phyloP scores from a whole-genome alignment of 495 filamentous ascomycete species.

The Neurospora sp. region DNA sequence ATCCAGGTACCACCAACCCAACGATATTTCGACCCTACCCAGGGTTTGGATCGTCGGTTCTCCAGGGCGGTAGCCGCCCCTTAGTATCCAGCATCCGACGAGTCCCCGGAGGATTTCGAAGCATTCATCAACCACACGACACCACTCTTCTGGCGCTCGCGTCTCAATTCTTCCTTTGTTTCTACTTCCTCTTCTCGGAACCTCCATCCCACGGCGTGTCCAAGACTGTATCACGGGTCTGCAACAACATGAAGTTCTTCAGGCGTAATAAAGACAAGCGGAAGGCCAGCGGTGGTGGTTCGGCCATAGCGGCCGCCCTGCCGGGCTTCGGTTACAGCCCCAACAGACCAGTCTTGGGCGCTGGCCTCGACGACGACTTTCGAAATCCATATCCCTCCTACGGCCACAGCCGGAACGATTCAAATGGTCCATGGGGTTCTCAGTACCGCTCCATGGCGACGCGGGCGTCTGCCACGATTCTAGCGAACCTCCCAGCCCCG shows the following conservation, averaged over 20 bases:
- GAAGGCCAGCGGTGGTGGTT: slow-evolving; percentile 6
- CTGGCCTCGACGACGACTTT: slow-evolving; percentile 3
- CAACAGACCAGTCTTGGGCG: too few relatives aligned
- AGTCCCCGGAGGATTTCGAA: not conserved
- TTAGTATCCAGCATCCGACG: not conserved
- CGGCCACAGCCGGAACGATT: not conserved
- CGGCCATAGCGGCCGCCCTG: slow-evolving; percentile 3
- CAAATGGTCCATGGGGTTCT: not conserved
- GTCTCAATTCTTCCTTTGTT: slow-evolving; percentile 1
- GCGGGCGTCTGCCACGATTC: slow-evolving; percentile 18
- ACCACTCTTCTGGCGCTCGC: not conserved
- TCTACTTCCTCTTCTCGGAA: not conserved
- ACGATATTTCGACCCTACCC: not conserved
- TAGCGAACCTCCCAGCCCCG: slow-evolving; percentile 44
- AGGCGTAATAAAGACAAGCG: slow-evolving; percentile 24
- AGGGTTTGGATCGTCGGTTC: not conserved
- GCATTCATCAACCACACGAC: not conserved
- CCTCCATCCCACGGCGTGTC: not conserved
- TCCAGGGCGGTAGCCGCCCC: not conserved
- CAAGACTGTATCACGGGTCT: not conserved
- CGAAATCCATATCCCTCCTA: slow-evolving; percentile 2
- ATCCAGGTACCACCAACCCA: not conserved
- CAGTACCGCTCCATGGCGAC: slow-evolving; percentile 12
- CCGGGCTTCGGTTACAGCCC: slow-evolving; percentile 9
- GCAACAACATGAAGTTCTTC: slow-evolving; percentile 33